phyloP scores from a whole-genome alignment of 345 rosid genomes.

The Litchi chinensis region DNA sequence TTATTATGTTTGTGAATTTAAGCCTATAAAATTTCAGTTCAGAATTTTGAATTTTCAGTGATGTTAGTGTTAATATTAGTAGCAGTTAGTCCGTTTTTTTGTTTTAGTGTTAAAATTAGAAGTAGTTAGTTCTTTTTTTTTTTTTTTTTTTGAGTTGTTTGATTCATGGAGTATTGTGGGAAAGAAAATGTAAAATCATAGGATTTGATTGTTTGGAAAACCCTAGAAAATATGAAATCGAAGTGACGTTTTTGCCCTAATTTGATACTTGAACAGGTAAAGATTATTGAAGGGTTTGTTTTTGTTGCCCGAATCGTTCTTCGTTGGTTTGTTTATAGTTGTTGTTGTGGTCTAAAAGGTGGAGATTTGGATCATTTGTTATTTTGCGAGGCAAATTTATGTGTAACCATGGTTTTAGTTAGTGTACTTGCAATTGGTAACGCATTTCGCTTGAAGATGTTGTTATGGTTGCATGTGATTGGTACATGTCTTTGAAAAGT shows the following conservation, averaged over 20 bases:
- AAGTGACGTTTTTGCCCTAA: background rate
- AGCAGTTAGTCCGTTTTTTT: background rate
- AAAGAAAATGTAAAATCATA: background rate
- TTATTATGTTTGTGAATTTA: background rate
- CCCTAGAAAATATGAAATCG: background rate
- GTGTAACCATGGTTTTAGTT: too few relatives aligned
- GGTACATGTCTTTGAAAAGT: background rate
- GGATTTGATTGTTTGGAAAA: background rate
- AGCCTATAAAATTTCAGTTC: background rate
- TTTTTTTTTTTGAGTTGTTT: background rate
- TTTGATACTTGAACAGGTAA: background rate
- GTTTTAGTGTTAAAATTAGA: background rate
- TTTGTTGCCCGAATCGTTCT: background rate
- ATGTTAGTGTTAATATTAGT: background rate
- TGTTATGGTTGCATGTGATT: too few relatives aligned
- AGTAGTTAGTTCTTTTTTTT: background rate
- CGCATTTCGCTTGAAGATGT: background rate
- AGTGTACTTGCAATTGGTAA: too few relatives aligned
- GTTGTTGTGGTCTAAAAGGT: too few relatives aligned
- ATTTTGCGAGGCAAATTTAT: too few relatives aligned
- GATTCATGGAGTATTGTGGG: background rate
- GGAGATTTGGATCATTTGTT: too few relatives aligned
- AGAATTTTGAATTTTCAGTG: background rate
- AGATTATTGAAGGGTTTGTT: background rate
- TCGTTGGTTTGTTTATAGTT: background rate